Conservation (phyloP, 2,329 filamentous ascomycete genomes). For the Clonostachys chloroleuca region DNA sequence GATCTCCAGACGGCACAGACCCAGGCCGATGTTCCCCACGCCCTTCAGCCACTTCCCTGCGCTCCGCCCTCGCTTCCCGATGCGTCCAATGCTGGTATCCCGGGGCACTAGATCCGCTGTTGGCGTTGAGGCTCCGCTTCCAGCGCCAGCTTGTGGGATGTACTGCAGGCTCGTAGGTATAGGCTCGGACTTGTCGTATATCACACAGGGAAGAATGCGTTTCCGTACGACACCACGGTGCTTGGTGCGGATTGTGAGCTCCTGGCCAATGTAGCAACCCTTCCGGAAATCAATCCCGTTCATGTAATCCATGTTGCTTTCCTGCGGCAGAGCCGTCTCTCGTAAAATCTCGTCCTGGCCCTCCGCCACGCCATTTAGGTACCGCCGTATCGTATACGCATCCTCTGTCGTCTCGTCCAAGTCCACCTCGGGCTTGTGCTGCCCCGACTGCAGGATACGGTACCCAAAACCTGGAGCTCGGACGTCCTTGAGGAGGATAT, state of each 20-base stretch:
- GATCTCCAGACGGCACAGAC: constrained; percentile 79
- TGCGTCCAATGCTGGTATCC: constrained; percentile 44
- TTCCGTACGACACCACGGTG: constrained; percentile 93
- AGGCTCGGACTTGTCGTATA: constrained; percentile 52
- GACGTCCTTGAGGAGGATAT: constrained; percentile 41
- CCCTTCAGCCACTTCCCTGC: constrained; percentile 78
- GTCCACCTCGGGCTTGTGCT: constrained; percentile 27
- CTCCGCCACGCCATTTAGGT: constrained; percentile 78
- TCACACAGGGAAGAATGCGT: constrained; percentile 73
- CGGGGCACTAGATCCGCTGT: constrained; percentile 31
- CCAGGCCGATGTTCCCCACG: constrained; percentile 82
- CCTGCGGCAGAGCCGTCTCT: constrained; percentile 74
- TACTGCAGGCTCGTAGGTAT: constrained; percentile 41
- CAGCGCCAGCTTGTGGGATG: constrained; percentile 20
- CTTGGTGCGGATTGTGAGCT: constrained; percentile 91
- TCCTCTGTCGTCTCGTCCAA: constrained; percentile 43
- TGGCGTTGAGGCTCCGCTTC: constrained; percentile 18
- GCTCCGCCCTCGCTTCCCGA: constrained; percentile 58
- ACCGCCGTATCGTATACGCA: constrained; percentile 72
- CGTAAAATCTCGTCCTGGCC: constrained; percentile 73
- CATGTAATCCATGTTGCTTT: constrained; percentile 85
- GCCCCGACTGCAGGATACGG: constrained; percentile 32
- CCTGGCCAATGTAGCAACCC: constrained; percentile 95
- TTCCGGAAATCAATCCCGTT: constrained; percentile 88
- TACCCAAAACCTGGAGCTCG: constrained; percentile 53